Evolutionary conservation across 176 grass and related monocot genomes (phyloP).

Genomic region (Musa itinerans): DNA sequence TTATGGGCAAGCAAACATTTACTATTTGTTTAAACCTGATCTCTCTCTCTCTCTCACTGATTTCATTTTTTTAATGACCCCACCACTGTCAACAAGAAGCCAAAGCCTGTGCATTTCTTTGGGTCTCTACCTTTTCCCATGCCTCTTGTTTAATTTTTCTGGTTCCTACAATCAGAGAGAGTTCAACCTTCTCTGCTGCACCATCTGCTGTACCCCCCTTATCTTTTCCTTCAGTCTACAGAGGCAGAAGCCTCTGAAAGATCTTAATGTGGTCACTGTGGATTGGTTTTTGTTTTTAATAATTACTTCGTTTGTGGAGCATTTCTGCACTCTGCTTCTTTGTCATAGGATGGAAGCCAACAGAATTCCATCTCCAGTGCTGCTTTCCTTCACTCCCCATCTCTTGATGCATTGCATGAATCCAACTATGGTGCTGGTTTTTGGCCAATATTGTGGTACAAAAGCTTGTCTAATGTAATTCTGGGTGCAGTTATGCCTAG

Average conservation of each 20-base stretch:
- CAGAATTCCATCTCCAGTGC: too few relatives aligned
- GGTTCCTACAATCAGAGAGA: neutral
- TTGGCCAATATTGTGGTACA: too few relatives aligned
- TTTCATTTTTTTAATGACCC: neutral
- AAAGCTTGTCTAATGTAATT: neutral
- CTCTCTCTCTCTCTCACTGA: neutral
- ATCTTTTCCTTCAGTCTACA: neutral
- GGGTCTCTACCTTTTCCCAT: neutral
- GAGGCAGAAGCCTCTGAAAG: too few relatives aligned
- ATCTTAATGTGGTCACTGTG: neutral
- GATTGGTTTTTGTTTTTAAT: neutral
- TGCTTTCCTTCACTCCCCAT: too few relatives aligned
- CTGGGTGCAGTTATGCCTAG: neutral
- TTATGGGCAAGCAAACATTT: neutral
- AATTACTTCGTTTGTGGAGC: too few relatives aligned
- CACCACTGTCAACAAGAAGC: constrained; percentile 1
- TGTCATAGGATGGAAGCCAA: neutral
- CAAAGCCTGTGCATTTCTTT: neutral
- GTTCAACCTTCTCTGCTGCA: neutral
- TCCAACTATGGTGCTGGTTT: neutral
- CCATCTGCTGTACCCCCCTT: neutral
- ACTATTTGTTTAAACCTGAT: neutral
- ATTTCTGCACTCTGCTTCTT: neutral
- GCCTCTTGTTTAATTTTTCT: neutral
- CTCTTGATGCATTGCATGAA: neutral